These are phyloP conservation scores for Thelephora aurantiotincta DNA, from an alignment of 768 basidiomycete genomes.

Conservation along the genomic window DNA sequence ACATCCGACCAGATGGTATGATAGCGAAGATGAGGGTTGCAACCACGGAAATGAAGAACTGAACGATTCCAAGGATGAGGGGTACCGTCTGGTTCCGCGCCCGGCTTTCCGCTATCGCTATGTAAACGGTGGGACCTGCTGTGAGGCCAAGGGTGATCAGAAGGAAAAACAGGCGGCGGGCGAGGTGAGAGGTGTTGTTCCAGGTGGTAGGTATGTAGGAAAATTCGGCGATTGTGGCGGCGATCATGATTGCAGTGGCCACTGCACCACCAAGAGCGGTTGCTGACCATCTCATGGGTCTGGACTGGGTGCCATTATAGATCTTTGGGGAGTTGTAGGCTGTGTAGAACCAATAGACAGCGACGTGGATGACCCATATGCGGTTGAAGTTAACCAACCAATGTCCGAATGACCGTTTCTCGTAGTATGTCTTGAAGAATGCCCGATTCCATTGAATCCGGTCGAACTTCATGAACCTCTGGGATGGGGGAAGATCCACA, in stretches of 20 bases:
- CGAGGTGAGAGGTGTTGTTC: constrained; percentile 96
- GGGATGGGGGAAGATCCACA: constrained; percentile 80
- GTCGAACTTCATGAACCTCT: constrained; percentile 95
- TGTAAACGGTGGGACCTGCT: constrained; percentile 87
- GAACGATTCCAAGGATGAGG: constrained; percentile 88
- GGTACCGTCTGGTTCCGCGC: constrained; percentile 53
- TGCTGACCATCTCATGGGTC: constrained; percentile 86
- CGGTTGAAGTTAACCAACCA: constrained; percentile 99
- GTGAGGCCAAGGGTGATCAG: constrained; percentile 84
- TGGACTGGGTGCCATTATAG: constrained; percentile 49
- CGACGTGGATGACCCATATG: constrained; percentile 95
- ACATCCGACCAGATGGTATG: constrained; percentile 96
- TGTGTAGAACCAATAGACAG: constrained; percentile 94
- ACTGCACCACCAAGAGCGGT: constrained; percentile 91
- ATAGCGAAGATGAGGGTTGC: constrained; percentile 80
- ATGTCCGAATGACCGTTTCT: constrained; percentile 94
- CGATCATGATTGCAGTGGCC: constrained; percentile 92
- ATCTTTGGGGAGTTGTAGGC: constrained; percentile 84
- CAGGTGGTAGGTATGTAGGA: constrained; percentile 97
- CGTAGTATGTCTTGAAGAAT: constrained; percentile 98
- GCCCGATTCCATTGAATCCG: constrained; percentile 92
- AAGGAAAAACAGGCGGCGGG: constrained; percentile 82
- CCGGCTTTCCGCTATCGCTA: constrained; percentile 68
- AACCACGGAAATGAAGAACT: constrained; percentile 85
- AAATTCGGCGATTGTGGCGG: constrained; percentile 89